Base-by-base conservation (phyloP, 1,284 basidiomycete species). In the Tausonia pullulans region DNA sequence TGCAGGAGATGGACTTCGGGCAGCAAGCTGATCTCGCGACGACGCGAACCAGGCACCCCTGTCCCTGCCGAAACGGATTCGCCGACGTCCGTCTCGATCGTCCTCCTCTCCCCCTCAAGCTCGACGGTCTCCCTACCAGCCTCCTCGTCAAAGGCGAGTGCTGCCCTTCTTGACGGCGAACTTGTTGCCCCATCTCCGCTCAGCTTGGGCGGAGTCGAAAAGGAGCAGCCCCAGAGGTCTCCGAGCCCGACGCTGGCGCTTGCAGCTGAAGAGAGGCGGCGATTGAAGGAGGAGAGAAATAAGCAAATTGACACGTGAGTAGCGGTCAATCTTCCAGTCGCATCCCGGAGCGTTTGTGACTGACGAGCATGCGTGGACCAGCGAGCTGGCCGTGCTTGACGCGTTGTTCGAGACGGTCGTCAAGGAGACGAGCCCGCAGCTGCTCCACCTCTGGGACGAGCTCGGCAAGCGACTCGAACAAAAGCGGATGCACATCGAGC, bases 241-340 rank as follows among this genome's bases (percentile, higher is more conserved):
- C 44, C 16, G 39, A 58, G 39, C 44, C 57, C 4, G 9, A 5
- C 16, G 27, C 57, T 9, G 44, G 14, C 16, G 3, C 5, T 16
- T 61, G 39, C 43, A 44, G 60, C 8, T n/a, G 10, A 61, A 61
- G 60, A 27, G 27, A 27, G 27, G 27, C 27, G 27, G 27, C 27
- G 27, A 27, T 4, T 53, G 41, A 52, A 43, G 51, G 39, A 51
- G 40, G 60, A 61, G 41, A 53, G 60, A 7, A 48, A 14, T 3
- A 51, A 14, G 14, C 48, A 54, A 51, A 61, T 61, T 16, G 60
- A 61, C 54, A 51, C 60, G 60, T 61, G 60, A 53, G 60, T 61
- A 53, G n/a, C 48, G n/a, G n/a, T 50, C 48, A 9, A n/a, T 50
- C 48, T n/a, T 50, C 48, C n/a, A n/a, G n/a, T n/a, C n/a, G 10